Conservation (phyloP, 2,329 filamentous ascomycete species). For the Sporothrix phasma region DNA sequence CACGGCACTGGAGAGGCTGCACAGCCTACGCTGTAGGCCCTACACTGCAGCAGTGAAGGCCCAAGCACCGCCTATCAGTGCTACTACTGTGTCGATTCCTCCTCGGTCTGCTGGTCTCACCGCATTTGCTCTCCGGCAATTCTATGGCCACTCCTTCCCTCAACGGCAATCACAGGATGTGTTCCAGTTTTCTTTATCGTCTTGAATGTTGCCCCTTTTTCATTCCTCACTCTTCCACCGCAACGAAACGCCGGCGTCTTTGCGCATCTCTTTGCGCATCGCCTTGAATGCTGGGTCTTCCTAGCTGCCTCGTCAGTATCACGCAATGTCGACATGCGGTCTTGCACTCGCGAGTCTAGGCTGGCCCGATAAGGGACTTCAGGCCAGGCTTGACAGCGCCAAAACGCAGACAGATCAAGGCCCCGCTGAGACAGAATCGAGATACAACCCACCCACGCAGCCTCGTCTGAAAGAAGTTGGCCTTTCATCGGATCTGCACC, state of each 20-base stretch:
- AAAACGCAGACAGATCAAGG: neutral
- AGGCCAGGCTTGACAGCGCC: neutral
- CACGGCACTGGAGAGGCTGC: slow-evolving; percentile 3
- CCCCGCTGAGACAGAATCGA: neutral
- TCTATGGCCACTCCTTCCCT: neutral
- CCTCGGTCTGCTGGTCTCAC: neutral
- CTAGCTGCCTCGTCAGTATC: neutral
- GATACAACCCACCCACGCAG: neutral
- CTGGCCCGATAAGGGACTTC: neutral
- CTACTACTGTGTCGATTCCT: neutral
- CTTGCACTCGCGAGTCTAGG: neutral
- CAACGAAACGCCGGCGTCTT: neutral
- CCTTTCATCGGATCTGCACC: neutral
- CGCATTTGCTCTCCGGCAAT: slow-evolving; percentile 1
- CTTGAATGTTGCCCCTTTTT: slow-evolving; percentile 3
- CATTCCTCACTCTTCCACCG: neutral
- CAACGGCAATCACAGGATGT: neutral
- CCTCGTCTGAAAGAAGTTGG: neutral
- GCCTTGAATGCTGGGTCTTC: neutral
- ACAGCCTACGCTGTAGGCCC: neutral
- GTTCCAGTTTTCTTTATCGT: neutral
- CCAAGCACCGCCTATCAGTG: neutral
- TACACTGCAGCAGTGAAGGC: too few species aligned
- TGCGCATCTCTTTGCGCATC: neutral
- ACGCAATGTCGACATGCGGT: slow-evolving; percentile 1